Percentiles rank a stretch among this genome's conserved stretches.
Evolutionary conservation across 148 eudicot species (phyloP).

Genomic region (Amaranthus hypochondriacus): DNA sequence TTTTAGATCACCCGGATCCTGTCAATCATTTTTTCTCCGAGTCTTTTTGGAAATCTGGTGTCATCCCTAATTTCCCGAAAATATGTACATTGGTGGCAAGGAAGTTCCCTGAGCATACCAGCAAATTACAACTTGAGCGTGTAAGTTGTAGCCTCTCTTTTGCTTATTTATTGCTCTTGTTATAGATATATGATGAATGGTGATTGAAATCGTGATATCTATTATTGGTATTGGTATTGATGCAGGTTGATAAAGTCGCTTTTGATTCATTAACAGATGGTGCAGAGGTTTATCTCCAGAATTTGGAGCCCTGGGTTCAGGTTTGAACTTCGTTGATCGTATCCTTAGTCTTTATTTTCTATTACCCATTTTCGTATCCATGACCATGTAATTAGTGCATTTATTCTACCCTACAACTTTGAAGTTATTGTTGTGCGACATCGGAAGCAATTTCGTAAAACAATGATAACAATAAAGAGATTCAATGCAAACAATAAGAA

Average conservation of each 20-base stretch:
- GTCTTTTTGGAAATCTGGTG: conserved; percentile 86
- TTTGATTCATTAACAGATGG: conserved; percentile 81
- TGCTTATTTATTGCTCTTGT: background rate
- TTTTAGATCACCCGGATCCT: conserved; percentile 86
- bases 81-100: conserved; percentile 70
- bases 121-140: conserved; percentile 85
- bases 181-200: conserved; percentile 11
- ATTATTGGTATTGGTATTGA: conserved; percentile 7
- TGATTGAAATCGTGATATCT: background rate
- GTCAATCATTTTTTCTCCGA: conserved; percentile 67
- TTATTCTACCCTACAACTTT: too few relatives aligned
- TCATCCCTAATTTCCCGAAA: conserved; percentile 82
- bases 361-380: background rate
- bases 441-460: too few relatives aligned
- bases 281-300: conserved; percentile 80
- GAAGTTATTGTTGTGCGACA: too few relatives aligned
- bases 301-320: conserved; percentile 98
- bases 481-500: too few relatives aligned
- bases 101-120: conserved; percentile 96
- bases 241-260: conserved; percentile 83
- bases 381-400: background rate
- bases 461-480: too few relatives aligned
- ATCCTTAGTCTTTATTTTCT: conserved; percentile 2
- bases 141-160: conserved; percentile 37
- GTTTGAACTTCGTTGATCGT: conserved; percentile 28